A percentile compares a stretch with the other conserved stretches of the same genome.
These are phyloP conservation scores for Oryza rufipogon DNA, from an alignment of 176 grass and related monocot species.

Conservation along the genomic window DNA sequence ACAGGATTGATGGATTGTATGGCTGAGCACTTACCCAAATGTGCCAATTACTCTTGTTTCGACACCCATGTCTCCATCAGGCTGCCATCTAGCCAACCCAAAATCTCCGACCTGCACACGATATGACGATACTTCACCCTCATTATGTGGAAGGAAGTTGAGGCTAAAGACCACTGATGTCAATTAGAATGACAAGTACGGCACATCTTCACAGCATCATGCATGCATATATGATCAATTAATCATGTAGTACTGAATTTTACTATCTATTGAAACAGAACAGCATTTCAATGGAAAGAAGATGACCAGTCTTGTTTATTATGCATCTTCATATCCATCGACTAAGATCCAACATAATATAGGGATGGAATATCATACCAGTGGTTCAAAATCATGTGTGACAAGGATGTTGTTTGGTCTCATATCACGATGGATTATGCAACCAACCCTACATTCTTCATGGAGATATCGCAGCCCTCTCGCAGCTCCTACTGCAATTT, in stretches of 20 bases:
- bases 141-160: constrained; percentile 4
- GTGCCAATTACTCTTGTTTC: constrained; percentile 97
- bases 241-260: not conserved
- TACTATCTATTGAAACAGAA: not conserved
- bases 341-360: not conserved
- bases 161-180: not conserved
- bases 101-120: constrained; percentile 82
- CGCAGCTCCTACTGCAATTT: constrained; percentile 91
- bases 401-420: constrained; percentile 97
- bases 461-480: constrained; percentile 91
- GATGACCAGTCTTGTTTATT: not conserved
- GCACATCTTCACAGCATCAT: not conserved
- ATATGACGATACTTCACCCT: not conserved
- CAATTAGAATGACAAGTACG: not conserved
- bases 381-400: constrained; percentile 94
- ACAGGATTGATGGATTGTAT: not conserved
- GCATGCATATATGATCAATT: not conserved
- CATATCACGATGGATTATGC: constrained; percentile 96
- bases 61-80: constrained; percentile 88
- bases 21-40: constrained; percentile 57
- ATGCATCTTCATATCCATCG: not conserved
- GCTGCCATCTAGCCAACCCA: constrained; percentile 93
- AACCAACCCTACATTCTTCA: constrained; percentile 94
- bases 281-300: not conserved
- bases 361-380: constrained; percentile 55